Evolutionary conservation across 1,139 yeast species (phyloP).

Genomic region (Yamadazyma jaroonii): DNA sequence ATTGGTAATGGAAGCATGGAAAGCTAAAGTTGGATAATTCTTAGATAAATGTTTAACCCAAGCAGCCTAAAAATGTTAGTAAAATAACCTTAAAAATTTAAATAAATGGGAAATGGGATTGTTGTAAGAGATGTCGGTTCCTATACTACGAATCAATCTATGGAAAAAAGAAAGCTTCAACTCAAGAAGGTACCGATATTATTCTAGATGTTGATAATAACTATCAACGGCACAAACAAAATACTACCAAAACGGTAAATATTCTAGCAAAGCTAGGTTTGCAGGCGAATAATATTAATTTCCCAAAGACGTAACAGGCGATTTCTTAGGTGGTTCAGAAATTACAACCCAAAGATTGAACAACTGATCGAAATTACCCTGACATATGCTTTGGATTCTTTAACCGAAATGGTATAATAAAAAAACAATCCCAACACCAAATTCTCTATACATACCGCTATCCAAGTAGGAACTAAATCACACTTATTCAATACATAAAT

Average conservation of each 20-base stretch:
- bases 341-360: constrained; percentile 9
- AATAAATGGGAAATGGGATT: neutral
- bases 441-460: constrained; percentile 75
- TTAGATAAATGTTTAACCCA: constrained; percentile 96
- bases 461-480: constrained; percentile 99
- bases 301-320: constrained; percentile 98
- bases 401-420: neutral
- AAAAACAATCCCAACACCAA: neutral
- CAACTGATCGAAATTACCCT: constrained; percentile 53
- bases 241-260: constrained; percentile 46
- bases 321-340: constrained; percentile 35
- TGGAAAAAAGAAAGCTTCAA: constrained; percentile 45
- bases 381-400: constrained; percentile 63
- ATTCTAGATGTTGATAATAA: constrained; percentile 36
- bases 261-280: constrained; percentile 19
- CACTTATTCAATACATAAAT: constrained; percentile 94
- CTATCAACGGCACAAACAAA: constrained; percentile 37
- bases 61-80: constrained; percentile 83
- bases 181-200: constrained; percentile 57
- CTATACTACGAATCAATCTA: constrained; percentile 68
- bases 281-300: constrained; percentile 61
- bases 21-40: constrained; percentile 91
- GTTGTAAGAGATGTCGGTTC: constrained; percentile 52
- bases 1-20: constrained; percentile 96
- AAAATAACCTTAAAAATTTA: no score